Conservation (phyloP, 2,329 filamentous ascomycete genomes). For the Dendrostoma leiphaemia region DNA sequence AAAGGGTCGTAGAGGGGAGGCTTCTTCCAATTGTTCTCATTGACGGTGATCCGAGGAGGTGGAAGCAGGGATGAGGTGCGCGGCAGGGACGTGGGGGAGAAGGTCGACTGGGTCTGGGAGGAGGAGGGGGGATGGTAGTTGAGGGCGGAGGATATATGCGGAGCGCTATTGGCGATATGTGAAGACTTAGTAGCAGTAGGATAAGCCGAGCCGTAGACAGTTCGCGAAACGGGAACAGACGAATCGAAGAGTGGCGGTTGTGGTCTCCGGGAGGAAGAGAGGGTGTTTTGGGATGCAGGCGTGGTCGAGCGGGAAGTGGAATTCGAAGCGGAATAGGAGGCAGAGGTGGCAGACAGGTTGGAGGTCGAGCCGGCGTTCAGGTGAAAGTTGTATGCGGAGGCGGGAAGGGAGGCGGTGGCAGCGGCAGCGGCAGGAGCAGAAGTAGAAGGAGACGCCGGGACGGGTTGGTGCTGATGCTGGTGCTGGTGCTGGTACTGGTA, state of each 20-base stretch:
- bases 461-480: not conserved
- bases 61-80: conserved; percentile 45
- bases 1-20: conserved; percentile 24
- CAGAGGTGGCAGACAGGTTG: conserved; percentile 3
- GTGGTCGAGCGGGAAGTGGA: conserved; percentile 16
- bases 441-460: conserved; percentile 11
- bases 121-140: conserved; percentile 22
- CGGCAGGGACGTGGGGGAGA: conserved; percentile 32
- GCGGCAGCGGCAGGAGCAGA: not conserved
- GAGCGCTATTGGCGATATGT: conserved; percentile 13
- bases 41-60: conserved; percentile 31
- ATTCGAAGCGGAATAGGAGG: conserved; percentile 7
- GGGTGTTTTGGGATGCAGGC: conserved; percentile 11
- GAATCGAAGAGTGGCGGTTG: not conserved
- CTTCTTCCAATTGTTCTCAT: conserved; percentile 9
- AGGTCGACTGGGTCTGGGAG: conserved; percentile 25
- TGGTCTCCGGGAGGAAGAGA: conserved; percentile 4
- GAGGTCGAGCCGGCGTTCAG: conserved; percentile 5
- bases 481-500: not conserved
- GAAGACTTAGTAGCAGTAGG: conserved; percentile 3
- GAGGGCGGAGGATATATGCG: conserved; percentile 19
- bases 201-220: conserved; percentile 12
- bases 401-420: conserved; percentile 12
- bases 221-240: conserved; percentile 11
- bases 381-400: conserved; percentile 17